Percentiles rank a stretch among this genome's conserved stretches.
Evolutionary conservation across 805 yeast genomes (phyloP).

Genomic region (Wickerhamiella sergipiensis): DNA sequence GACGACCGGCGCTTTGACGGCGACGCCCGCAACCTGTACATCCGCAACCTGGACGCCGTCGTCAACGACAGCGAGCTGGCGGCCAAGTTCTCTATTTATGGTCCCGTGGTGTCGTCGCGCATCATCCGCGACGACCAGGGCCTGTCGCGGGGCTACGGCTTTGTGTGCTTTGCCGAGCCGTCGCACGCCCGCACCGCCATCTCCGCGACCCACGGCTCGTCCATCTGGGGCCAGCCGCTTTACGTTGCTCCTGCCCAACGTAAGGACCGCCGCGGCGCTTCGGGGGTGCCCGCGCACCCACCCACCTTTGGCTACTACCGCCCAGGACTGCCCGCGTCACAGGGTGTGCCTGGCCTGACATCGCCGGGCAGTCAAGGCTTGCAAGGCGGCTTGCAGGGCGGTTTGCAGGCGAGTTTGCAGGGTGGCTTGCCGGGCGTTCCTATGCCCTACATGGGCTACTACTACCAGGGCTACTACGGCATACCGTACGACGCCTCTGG

Average conservation of each 20-base stretch:
- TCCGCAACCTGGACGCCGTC: slow-evolving; percentile 44
- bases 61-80: slow-evolving; percentile 42
- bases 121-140: slow-evolving; percentile 37
- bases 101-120: slow-evolving; percentile 40
- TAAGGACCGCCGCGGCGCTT: slow-evolving; percentile 21
- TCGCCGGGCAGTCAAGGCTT: too few species aligned
- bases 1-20: neutral
- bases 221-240: slow-evolving; percentile 36
- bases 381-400: too few species aligned
- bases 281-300: neutral
- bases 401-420: too few species aligned
- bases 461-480: neutral
- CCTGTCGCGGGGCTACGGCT: slow-evolving; percentile 65
- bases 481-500: neutral
- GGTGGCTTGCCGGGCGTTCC: neutral
- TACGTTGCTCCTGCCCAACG: slow-evolving; percentile 69
- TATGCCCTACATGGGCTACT: neutral
- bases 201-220: slow-evolving; percentile 44
- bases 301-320: neutral
- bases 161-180: slow-evolving; percentile 58
- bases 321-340: neutral
- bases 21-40: slow-evolving; percentile 58
- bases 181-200: slow-evolving; percentile 58
- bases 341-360: too few species aligned
- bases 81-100: slow-evolving; percentile 33